A percentile compares a stretch with the other conserved stretches of the same genome.
Evolutionary conservation across 495 filamentous ascomycete genomes (phyloP).

Genomic region (Endocarpon pusillum): DNA sequence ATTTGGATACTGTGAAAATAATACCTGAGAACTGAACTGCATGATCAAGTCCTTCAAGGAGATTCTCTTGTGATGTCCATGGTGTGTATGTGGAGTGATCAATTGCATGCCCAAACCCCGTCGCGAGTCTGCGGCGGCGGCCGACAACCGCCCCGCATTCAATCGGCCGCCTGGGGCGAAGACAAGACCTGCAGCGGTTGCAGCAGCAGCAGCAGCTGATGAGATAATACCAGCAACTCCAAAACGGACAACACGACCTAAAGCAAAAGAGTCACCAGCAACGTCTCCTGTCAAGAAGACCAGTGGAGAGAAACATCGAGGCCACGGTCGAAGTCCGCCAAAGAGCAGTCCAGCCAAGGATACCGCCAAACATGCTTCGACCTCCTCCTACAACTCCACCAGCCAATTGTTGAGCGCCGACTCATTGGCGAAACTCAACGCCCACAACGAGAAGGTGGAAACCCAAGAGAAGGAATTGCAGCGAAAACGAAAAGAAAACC

Average conservation of each 20-base stretch:
- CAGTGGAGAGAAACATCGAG: slow-evolving; percentile 16
- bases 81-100: no score
- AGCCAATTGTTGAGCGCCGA: slow-evolving; percentile 29
- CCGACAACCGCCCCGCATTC: slow-evolving; percentile 1
- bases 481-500: slow-evolving; percentile 9
- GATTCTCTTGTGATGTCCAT: no score
- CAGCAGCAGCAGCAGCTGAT: no score
- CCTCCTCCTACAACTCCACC: slow-evolving; percentile 23
- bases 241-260: slow-evolving; percentile 8
- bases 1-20: no score
- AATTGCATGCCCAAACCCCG: slow-evolving; percentile 1
- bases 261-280: slow-evolving; percentile 21
- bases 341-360: slow-evolving; percentile 7
- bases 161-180: background rate
- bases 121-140: slow-evolving; percentile 1
- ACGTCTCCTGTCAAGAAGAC: slow-evolving; percentile 18
- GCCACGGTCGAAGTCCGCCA: slow-evolving; percentile 11
- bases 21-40: no score
- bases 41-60: no score
- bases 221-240: background rate
- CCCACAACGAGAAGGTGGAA: slow-evolving; percentile 28
- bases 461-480: slow-evolving; percentile 12
- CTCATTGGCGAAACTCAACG: slow-evolving; percentile 42
- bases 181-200: background rate
- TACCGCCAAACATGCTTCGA: slow-evolving; percentile 22